phyloP scores from a whole-genome alignment of 805 yeast species.

The Metschnikowia drakensbergensis region DNA sequence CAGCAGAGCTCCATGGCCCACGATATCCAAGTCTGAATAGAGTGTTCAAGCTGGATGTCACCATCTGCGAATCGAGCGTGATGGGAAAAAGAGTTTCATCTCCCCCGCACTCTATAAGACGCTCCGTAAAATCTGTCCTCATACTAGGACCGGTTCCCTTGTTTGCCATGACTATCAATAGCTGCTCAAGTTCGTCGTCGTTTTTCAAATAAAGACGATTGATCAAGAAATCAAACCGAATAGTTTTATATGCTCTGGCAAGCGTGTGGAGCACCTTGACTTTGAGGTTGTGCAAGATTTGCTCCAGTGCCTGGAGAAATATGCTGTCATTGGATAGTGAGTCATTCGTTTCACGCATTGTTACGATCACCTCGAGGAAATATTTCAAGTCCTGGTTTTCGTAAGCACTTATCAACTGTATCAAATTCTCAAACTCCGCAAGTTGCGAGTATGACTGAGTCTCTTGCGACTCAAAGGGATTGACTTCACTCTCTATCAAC shows the following conservation, averaged over 20 bases:
- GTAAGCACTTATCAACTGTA: constrained; percentile 28
- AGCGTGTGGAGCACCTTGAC: constrained; percentile 29
- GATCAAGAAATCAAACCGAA: constrained; percentile 27
- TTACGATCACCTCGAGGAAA: constrained; percentile 16
- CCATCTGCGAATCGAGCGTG: constrained; percentile 20
- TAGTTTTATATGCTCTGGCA: constrained; percentile 28
- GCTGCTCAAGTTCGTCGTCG: constrained; percentile 25
- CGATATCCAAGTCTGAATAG: constrained; percentile 9
- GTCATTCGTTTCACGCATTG: constrained; percentile 22
- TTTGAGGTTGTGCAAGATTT: constrained; percentile 29
- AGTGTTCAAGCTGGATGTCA: constrained; percentile 21
- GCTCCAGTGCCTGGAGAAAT: constrained; percentile 24
- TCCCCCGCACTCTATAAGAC: constrained; percentile 12
- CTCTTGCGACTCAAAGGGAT: constrained; percentile 72
- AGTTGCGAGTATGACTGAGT: constrained; percentile 48
- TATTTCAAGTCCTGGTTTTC: constrained; percentile 26
- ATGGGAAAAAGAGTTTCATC: constrained; percentile 14
- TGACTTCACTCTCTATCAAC: constrained; percentile 60
- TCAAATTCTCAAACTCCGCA: constrained; percentile 20
- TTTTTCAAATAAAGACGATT: constrained; percentile 18
- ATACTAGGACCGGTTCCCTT: constrained; percentile 27
- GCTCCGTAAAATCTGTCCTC: constrained; percentile 28
- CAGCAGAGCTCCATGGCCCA: constrained; percentile 14
- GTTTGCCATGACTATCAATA: constrained; percentile 27
- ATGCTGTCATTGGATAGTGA: constrained; percentile 29